Evolutionary conservation across 2,329 filamentous ascomycete genomes (phyloP).

Genomic region (Pseudogymnoascus sp.): DNA sequence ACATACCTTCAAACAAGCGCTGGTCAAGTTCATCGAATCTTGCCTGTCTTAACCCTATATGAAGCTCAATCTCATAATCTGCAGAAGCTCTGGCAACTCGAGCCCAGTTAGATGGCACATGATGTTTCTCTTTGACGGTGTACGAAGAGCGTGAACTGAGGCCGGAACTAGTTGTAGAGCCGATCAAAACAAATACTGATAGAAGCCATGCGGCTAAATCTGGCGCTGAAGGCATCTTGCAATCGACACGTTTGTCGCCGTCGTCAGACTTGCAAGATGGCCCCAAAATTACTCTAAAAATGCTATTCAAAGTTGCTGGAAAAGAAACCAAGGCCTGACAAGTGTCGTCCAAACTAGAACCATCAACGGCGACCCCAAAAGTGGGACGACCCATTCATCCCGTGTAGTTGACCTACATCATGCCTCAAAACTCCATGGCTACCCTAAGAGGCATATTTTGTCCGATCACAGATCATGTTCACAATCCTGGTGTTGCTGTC

Average conservation of each 20-base stretch:
- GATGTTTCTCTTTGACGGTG: conserved; percentile 45
- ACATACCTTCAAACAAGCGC: conserved; percentile 42
- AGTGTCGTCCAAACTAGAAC: background rate
- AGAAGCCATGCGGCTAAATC: background rate
- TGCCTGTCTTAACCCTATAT: conserved; percentile 50
- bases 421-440: too few species aligned
- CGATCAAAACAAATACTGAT: background rate
- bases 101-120: conserved; percentile 42
- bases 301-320: too few species aligned
- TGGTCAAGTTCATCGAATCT: conserved; percentile 46
- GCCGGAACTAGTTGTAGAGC: background rate
- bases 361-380: background rate
- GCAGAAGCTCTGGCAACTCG: conserved; percentile 38
- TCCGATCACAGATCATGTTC: too few species aligned
- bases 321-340: background rate
- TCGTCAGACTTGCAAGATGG: background rate
- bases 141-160: background rate
- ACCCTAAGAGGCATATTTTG: too few species aligned
- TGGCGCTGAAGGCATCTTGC: background rate
- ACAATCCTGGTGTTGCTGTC: background rate
- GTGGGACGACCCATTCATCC: background rate
- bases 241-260: background rate
- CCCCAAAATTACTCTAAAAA: too few species aligned
- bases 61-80: conserved; percentile 41
- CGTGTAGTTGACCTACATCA: background rate